Conservation (phyloP, 148 eudicot genomes). For the Vaccinium macrocarpon region DNA sequence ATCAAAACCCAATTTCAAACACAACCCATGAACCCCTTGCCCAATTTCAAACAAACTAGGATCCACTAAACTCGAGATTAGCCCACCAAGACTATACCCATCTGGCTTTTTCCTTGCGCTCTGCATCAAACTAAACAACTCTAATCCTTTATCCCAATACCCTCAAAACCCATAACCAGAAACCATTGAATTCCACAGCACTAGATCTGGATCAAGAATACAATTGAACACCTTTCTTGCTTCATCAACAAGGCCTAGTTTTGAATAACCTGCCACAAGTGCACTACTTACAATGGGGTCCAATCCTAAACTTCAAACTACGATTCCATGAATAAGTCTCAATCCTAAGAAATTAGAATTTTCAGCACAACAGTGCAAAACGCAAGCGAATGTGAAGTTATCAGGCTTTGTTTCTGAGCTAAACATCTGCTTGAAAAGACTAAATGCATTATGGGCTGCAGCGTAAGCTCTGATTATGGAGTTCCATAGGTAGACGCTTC, state of each 20-base stretch:
- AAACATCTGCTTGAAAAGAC: constrained; percentile 46
- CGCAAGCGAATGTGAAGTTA: constrained; percentile 74
- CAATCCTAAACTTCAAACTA: constrained; percentile 53
- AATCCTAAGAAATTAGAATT: constrained; percentile 33
- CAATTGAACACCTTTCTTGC: constrained; percentile 54
- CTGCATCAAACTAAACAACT: constrained; percentile 45
- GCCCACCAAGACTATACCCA: constrained; percentile 71
- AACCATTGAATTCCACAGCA: constrained; percentile 69
- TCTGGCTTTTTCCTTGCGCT: constrained; percentile 47
- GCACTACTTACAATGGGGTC: constrained; percentile 62
- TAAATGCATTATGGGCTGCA: constrained; percentile 39
- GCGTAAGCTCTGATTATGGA: constrained; percentile 82
- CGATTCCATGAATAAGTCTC: constrained; percentile 50
- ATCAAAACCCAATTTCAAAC: constrained; percentile 56
- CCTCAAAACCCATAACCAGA: constrained; percentile 59
- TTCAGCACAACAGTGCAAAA: constrained; percentile 60
- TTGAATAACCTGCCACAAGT: constrained; percentile 69
- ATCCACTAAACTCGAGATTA: constrained; percentile 46
- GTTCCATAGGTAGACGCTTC: constrained; percentile 74
- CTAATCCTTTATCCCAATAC: constrained; percentile 45
- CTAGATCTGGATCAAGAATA: constrained; percentile 56
- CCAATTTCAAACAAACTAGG: constrained; percentile 48
- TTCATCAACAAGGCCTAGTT: constrained; percentile 46
- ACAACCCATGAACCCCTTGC: constrained; percentile 57
- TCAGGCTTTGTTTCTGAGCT: constrained; percentile 58